Percentiles rank a stretch among this genome's conserved stretches.
These are phyloP conservation scores for Colletotrichum somersetense DNA, from an alignment of 2,329 filamentous ascomycete genomes.

Conservation along the genomic window DNA sequence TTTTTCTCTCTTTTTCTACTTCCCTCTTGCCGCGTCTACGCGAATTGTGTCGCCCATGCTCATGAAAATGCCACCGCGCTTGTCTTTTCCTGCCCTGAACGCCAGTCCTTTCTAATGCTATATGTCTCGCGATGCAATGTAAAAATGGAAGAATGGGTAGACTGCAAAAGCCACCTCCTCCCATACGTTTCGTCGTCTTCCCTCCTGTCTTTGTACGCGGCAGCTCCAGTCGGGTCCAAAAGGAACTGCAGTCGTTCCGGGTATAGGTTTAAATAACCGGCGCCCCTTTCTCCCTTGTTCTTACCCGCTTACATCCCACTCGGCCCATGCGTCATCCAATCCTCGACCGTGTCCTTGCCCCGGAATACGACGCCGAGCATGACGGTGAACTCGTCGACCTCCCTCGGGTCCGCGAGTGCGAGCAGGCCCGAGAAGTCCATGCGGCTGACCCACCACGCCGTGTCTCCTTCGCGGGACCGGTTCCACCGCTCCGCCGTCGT, in stretches of 20 bases:
- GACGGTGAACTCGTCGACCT: constrained; percentile 42
- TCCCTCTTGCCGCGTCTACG: not conserved
- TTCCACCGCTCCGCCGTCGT: constrained; percentile 42
- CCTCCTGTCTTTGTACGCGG: not conserved
- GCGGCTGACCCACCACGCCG: constrained; percentile 41
- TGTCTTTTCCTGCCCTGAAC: constrained; percentile 22
- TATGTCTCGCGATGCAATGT: not conserved
- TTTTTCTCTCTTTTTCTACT: not conserved
- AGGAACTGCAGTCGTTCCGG: not conserved
- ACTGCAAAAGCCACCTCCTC: not conserved
- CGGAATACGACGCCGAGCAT: constrained; percentile 39
- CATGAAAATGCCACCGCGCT: constrained; percentile 11
- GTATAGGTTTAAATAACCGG: not conserved
- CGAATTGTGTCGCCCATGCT: constrained; percentile 2
- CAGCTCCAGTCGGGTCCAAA: not conserved
- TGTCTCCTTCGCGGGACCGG: constrained; percentile 34
- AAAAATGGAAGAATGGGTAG: not conserved
- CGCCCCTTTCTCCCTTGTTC: not conserved
- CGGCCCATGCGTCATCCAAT: constrained; percentile 39
- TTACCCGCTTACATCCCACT: constrained; percentile 16
- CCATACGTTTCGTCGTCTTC: not conserved
- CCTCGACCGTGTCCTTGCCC: constrained; percentile 40
- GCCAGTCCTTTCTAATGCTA: constrained; percentile 14
- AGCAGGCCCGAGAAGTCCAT: constrained; percentile 42
- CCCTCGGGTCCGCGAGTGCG: constrained; percentile 38